These are phyloP conservation scores for Fragilaria crotonensis DNA, from an alignment of 108 stramenopile genomes.

Conservation along the genomic window DNA sequence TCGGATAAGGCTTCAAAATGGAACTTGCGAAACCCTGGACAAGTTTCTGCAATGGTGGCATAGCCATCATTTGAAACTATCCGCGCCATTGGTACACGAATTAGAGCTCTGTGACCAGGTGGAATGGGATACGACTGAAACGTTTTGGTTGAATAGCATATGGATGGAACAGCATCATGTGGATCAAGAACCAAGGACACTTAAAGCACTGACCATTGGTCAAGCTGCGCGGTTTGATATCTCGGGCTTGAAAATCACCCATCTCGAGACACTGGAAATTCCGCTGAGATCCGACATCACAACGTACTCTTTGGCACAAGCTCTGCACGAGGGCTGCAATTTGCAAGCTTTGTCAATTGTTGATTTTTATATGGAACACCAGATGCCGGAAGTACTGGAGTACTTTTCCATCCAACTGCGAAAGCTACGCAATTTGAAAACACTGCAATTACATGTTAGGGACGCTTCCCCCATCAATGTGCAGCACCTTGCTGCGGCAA, in stretches of 20 bases:
- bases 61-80: not conserved
- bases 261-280: not conserved
- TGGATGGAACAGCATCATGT: not conserved
- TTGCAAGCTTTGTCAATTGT: not conserved
- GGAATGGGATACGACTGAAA: not conserved
- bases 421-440: no score
- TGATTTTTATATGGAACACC: not conserved
- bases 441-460: no score
- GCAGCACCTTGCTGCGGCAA: no score
- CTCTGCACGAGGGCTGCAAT: not conserved
- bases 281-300: not conserved
- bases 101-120: not conserved
- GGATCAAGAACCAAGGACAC: not conserved
- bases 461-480: no score
- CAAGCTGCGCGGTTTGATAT: not conserved
- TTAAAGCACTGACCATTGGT: not conserved
- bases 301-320: not conserved
- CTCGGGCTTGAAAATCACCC: not conserved
- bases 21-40: not conserved
- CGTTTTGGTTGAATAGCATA: not conserved
- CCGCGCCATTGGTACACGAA: not conserved
- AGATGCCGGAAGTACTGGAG: not conserved
- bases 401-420: no score
- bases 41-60: not conserved
- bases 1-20: not conserved